Base-by-base conservation (phyloP, 2,329 filamentous ascomycete genomes). In the Calonectria honghensis region DNA sequence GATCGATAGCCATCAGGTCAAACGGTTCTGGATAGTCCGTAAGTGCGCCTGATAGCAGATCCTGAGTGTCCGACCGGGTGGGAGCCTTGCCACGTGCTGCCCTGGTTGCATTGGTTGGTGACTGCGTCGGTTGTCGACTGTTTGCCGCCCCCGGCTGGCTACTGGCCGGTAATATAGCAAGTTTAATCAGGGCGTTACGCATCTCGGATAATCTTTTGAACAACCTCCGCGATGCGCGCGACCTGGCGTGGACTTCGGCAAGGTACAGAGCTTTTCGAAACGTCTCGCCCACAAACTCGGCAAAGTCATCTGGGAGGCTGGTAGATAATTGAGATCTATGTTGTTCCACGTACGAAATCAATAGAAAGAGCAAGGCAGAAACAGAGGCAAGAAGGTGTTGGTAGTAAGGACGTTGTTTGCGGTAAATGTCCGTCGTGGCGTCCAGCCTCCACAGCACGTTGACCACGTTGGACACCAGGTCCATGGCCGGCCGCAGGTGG, bases 371-470 rank as follows among this genome's bases (percentile, higher is more conserved):
- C 14, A 69, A 32, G 11, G 52, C 52, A 51, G 39, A 69, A 13
- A 32, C 41, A 18, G 67, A 69, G 14, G 67, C 39, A 24, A 69
- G 31, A 0, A 69, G 31, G n/a, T 69, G 67, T 27, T 69, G 67
- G 39, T 69, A 69, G 54, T 69, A 69, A n/a, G 67, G 67, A 13
- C 48, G 67, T 51, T 69, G 67, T 45, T 50, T 69, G 39, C 67
- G 67, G 45, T 63, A 69, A n/a, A 69, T 69, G 11, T 69, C 67
- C 6, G 67, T 69, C 6, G 39, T 69, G 31, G 67, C 32, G 14
- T 69, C 51, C 29, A 69, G 18, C 6, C 41, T 51, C 52, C 41
- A 69, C 29, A 69, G 31, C 6, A 69, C 52, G 13, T 69, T 61
- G 67, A 69, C 41, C 20, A 51, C 32, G 14, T 69, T 45, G 7